These are phyloP conservation scores for Phytophthora multivora DNA, from an alignment of 352 stramenopile genomes.

Conservation along the genomic window DNA sequence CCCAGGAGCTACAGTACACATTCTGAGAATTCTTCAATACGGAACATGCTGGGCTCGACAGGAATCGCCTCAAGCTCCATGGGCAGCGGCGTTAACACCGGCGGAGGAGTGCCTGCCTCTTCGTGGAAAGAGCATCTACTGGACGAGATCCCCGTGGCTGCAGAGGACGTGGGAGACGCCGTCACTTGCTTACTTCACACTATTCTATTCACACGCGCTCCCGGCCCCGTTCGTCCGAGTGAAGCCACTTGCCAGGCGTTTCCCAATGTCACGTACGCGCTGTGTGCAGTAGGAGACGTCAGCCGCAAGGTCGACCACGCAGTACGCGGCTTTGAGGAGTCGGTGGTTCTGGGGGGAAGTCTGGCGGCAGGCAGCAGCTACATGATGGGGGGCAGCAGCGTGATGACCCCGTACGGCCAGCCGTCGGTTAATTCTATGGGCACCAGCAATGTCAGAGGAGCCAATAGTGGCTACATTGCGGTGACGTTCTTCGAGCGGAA, in stretches of 20 bases:
- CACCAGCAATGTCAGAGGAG: conserved; percentile 28
- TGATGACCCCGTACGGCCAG: conserved; percentile 38
- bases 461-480: conserved; percentile 53
- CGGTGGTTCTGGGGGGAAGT: conserved; percentile 19
- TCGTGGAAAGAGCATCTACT: conserved; percentile 69
- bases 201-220: conserved; percentile 81
- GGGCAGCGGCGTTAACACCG: background rate
- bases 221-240: conserved; percentile 69
- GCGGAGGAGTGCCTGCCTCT: background rate
- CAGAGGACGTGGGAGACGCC: conserved; percentile 64
- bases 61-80: conserved; percentile 15
- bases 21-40: conserved; percentile 16
- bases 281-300: conserved; percentile 79
- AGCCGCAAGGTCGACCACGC: conserved; percentile 79
- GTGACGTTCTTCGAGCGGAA: conserved; percentile 84
- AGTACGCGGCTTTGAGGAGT: conserved; percentile 68
- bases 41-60: conserved; percentile 11
- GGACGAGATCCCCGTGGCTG: conserved; percentile 62
- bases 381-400: conserved; percentile 23
- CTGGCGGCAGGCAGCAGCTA: conserved; percentile 24
- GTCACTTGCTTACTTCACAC: conserved; percentile 78
- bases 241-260: conserved; percentile 82
- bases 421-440: conserved; percentile 9
- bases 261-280: conserved; percentile 74
- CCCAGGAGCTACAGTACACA: conserved; percentile 4